Base-by-base conservation (phyloP, 192 early-diverging fungal genomes). In the Hyaloraphidium curvatum region DNA sequence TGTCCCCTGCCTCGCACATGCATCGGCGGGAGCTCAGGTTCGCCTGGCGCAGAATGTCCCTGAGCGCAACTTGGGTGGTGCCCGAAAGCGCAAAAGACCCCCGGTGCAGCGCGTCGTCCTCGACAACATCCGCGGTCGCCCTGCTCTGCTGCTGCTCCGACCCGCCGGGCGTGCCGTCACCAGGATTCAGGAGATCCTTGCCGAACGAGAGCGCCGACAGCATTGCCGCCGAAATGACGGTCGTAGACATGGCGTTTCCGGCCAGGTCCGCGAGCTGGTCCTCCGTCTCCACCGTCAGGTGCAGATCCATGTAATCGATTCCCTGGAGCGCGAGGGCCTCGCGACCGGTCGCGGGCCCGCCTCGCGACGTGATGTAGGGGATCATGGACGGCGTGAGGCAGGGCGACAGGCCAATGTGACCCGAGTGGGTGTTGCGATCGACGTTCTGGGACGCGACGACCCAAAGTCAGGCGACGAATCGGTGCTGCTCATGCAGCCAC, bases 161-260 rank as follows among this genome's bases (percentile, higher is more conserved):
- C 50, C 13, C 51, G 22, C 3, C n/a, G n/a, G n/a, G n/a, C n/a
- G n/a, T n/a, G n/a, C n/a, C n/a, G n/a, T 17, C 28, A 17, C 56
- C 62, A 0, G 14, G 14, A 23, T 51, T 51, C 27, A 60, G 16
- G 0, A 37, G 22, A 3, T 56, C 19, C 30, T 28, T 30, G 14
- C 54, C 59, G 11, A 65, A 48, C 9, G 57, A 39, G n/a, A 71
- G 28, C 2, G 69, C 69, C 14, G 62, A 50, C 21, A 71, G 29
- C 30, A 71, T 67, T 37, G 55, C 56, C 23, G 65, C 54, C 1
- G 65, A 65, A 31, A 71, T 65, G 26, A 71, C 69, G 16, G 69
- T 71, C 28, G 60, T 65, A 1, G 69, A 55, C 69, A 71, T 71
- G 51, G 69, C 69, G 51, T 71, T 71, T 1, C 69, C 69, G 16